phyloP scores from a whole-genome alignment of 352 stramenopile genomes.

The Albugo candida region DNA sequence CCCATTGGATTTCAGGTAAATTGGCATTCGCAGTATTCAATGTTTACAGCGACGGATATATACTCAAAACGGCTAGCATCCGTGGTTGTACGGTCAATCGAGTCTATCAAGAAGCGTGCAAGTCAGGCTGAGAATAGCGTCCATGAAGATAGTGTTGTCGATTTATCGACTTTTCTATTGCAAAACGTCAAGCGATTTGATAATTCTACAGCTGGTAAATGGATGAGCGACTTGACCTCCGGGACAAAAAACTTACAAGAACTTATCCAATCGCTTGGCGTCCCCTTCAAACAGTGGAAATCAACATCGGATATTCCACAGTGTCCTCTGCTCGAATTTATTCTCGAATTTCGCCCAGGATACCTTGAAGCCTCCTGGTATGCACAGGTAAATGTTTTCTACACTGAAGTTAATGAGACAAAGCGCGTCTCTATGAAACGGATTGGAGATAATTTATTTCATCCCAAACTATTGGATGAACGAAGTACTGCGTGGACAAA shows the following conservation, averaged over 20 bases:
- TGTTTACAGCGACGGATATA: slow-evolving; percentile 61
- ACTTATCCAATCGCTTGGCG: slow-evolving; percentile 51
- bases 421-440: slow-evolving; percentile 39
- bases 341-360: slow-evolving; percentile 48
- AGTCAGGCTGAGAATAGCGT: not conserved
- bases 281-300: slow-evolving; percentile 73
- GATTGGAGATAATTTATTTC: slow-evolving; percentile 65
- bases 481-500: slow-evolving; percentile 63
- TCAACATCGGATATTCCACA: slow-evolving; percentile 52
- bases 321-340: slow-evolving; percentile 58
- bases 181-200: slow-evolving; percentile 63
- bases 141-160: slow-evolving; percentile 12
- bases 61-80: slow-evolving; percentile 1
- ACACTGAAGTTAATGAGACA: slow-evolving; percentile 72
- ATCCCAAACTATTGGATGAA: slow-evolving; percentile 40
- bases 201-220: slow-evolving; percentile 51
- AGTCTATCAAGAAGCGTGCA: slow-evolving; percentile 14
- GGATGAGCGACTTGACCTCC: slow-evolving; percentile 57
- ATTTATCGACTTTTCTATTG: slow-evolving; percentile 65
- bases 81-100: slow-evolving; percentile 32
- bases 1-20: slow-evolving; percentile 57
- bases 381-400: slow-evolving; percentile 68
- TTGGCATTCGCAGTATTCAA: slow-evolving; percentile 72
- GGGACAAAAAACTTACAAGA: slow-evolving; percentile 40
- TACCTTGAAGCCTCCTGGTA: slow-evolving; percentile 68